Evolutionary conservation across 75 land plant species (phyloP), one percentile per base, ranked within the genome.

Genomic region (Adiantum capillusveneris): DNA sequence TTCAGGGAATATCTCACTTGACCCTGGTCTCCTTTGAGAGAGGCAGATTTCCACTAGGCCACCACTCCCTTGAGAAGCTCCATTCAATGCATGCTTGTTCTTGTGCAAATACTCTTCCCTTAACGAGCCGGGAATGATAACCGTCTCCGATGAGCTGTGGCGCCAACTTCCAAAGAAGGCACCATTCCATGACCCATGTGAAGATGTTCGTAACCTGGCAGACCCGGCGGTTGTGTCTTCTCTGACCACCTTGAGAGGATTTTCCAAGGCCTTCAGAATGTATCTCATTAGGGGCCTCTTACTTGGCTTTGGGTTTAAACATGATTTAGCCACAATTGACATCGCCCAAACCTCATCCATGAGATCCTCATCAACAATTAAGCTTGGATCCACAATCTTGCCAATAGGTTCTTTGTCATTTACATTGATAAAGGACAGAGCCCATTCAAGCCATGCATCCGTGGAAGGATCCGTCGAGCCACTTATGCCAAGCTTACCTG

Each of bases 331-430:
- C 48, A 93, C 86, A 45, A 93, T 76, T n/a, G 98, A 88, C 90
- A 93, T 84, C 11, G 98, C 98, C 98, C 98, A 93, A 2, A 93
- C 96, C 64, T 93, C 98, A 45, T 93, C 96, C 53, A 93, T 34
- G 34, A 89, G 70, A 68, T 93, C 98, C 41, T 93, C 98, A 46
- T 93, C 98, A 24, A 93, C 78, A 26, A 93, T 75, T 37, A 93
- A 68, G 2, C 77, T 79, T 7, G 98, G 98, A 56, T 93, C 98
- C 21, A 93, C 60, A 19, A 93, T 85, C 52, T 79, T 93, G 2
- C 73, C 77, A 17, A 93, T 58, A 1, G 84, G 72, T 25, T 93
- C 98, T 65, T 86, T 93, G 58, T 93, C 87, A 57, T 93, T 76
- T 31, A 85, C 65, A 56, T 68, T 82, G 54, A 93, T 89, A 58